Base-by-base conservation (phyloP, 768 basidiomycete genomes). In the Plicaturopsis crispa region DNA sequence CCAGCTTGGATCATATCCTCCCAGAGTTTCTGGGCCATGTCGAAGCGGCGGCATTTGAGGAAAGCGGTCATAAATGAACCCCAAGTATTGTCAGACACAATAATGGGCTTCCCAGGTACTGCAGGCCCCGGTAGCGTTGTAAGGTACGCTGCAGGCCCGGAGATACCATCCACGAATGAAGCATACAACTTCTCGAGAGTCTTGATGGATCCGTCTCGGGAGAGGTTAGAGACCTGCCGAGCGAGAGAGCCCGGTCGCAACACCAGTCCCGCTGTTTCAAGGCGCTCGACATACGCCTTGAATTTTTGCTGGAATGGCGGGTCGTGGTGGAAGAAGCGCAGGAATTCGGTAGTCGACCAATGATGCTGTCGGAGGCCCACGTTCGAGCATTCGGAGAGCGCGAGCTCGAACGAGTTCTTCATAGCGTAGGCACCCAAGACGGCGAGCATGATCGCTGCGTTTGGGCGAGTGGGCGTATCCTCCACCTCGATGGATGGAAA, bases 1-100 rank as follows among this genome's bases (percentile, higher is more conserved):
- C 67, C 69, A 16, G 69, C 58, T 24, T 55, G 48, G 13, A 61
- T 38, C 61, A 86, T 72, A 52, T 87, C 84, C 24, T 72, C 64
- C 88, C 88, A 89, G 4, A 88, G 51, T 17, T 61, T 59, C 31
- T 69, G 71, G 3, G 79, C 85, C 16, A 80, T 56, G 36, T 82
- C 78, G 31, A 63, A 62, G 21, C 71, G 61, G 24, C 70, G 64
- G 44, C 69, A 66, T 39, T 65, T 69, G 30, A 87, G 58, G 46
- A 87, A 86, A 11, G 70, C 76, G 2, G 69, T 66, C 36, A 91
- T 56, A 48, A 90, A 80, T 2, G 73, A 65, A 0, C 70, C 67
- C 84, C 85, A 88, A 20, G 65, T 59, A 6, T 67, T 55, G 43
- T 77, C 73, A 2, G 74, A 69, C 50, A 90, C 59, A 6, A 69